These are phyloP conservation scores for Collybiopsis confluens DNA, from an alignment of 768 basidiomycete genomes.

Conservation along the genomic window DNA sequence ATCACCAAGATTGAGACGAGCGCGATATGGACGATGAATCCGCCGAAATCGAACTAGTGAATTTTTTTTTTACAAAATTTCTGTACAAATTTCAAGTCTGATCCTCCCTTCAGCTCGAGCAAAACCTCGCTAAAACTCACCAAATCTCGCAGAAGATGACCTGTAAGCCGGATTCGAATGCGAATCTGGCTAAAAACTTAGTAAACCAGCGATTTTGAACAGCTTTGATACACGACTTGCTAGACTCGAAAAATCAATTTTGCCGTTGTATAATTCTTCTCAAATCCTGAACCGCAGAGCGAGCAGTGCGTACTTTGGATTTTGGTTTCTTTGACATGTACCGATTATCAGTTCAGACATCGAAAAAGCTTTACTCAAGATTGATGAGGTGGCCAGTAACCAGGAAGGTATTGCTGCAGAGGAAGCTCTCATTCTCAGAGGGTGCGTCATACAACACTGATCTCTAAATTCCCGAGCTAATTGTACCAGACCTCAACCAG, in stretches of 20 bases:
- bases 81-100: not conserved
- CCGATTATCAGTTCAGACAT: conserved; percentile 49
- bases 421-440: conserved; percentile 73
- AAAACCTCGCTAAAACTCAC: conserved; percentile 81
- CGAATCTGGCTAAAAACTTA: not conserved
- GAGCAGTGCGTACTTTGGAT: too few species aligned
- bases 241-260: conserved; percentile 36
- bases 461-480: not conserved
- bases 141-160: conserved; percentile 87
- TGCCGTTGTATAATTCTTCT: too few species aligned
- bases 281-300: too few species aligned
- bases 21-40: conserved; percentile 35
- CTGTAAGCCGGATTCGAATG: conserved; percentile 43
- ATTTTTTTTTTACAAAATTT: conserved; percentile 7
- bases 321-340: not conserved
- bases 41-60: conserved; percentile 52
- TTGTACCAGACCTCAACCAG: conserved; percentile 58
- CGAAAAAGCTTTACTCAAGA: conserved; percentile 41
- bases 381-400: conserved; percentile 27
- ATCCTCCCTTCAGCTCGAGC: conserved; percentile 60
- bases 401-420: conserved; percentile 74
- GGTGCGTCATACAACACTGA: conserved; percentile 41
- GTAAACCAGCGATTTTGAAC: conserved; percentile 65
- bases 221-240: conserved; percentile 81
- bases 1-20: too few species aligned